These are phyloP conservation scores for Linnemannia elongata DNA, from an alignment of 192 early-diverging fungal genomes.

Conservation along the genomic window DNA sequence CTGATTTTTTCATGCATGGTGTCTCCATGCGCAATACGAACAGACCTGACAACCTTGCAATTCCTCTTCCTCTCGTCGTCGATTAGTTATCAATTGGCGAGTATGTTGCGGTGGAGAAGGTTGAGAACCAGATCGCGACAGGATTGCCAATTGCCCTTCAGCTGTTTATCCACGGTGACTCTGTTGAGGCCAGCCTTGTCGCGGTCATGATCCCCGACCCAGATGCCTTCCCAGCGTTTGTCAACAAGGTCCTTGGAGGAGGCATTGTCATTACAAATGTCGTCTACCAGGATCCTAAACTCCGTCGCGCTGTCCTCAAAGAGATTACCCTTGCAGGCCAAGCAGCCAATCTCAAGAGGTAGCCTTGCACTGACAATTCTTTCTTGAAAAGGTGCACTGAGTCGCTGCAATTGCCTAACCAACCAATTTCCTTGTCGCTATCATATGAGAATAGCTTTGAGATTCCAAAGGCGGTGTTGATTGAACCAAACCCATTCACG, in stretches of 20 bases:
- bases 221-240: conserved; percentile 50
- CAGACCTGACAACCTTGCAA: neutral
- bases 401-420: neutral
- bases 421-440: neutral
- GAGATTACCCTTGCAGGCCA: conserved; percentile 67
- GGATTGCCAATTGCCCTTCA: conserved; percentile 73
- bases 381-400: no score
- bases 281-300: conserved; percentile 65
- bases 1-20: neutral
- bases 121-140: conserved; percentile 75
- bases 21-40: neutral
- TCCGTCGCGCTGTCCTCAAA: conserved; percentile 59
- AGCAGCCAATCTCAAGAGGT: conserved; percentile 62
- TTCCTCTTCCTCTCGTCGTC: neutral
- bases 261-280: conserved; percentile 44
- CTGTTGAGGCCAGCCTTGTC: conserved; percentile 77
- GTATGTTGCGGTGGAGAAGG: conserved; percentile 86
- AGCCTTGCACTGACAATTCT: neutral
- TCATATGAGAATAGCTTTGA: conserved; percentile 64
- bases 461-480: conserved; percentile 68
- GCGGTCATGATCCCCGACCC: conserved; percentile 81
- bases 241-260: conserved; percentile 55
- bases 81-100: conserved; percentile 56
- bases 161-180: conserved; percentile 84
- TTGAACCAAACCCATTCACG: conserved; percentile 71